Percentiles rank a stretch among this genome's conserved stretches.
phyloP scores from a whole-genome alignment of 495 filamentous ascomycete genomes.

The Chaetomidium leptoderma region DNA sequence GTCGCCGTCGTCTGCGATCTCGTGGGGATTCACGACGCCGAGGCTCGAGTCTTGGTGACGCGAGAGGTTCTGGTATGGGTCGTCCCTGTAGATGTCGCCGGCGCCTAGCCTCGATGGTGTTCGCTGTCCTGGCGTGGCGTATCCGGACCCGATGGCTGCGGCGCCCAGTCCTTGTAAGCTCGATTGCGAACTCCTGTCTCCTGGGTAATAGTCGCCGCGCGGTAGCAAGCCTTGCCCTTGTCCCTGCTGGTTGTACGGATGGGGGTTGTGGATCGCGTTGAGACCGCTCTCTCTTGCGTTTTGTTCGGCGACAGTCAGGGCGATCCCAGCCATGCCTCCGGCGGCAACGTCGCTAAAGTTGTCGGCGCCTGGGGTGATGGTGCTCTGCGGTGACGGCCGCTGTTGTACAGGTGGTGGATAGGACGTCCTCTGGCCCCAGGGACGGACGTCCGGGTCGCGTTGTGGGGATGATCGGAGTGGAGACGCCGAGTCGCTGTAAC shows the following conservation, averaged over 20 bases:
- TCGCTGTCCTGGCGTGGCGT: slow-evolving; percentile 24
- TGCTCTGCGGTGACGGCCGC: slow-evolving; percentile 33
- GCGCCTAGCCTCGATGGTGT: slow-evolving; percentile 29
- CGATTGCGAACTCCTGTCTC: slow-evolving; percentile 15
- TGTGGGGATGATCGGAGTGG: slow-evolving; percentile 26
- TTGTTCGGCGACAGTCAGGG: slow-evolving; percentile 66
- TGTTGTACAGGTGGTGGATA: slow-evolving; percentile 21
- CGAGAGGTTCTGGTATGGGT: slow-evolving; percentile 55
- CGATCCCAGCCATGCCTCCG: slow-evolving; percentile 74
- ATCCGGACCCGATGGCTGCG: slow-evolving; percentile 15
- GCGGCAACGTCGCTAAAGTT: slow-evolving; percentile 67
- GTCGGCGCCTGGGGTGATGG: slow-evolving; percentile 67
- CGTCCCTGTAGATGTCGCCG: slow-evolving; percentile 35
- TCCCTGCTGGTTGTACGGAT: slow-evolving; percentile 39
- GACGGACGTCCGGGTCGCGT: slow-evolving; percentile 26
- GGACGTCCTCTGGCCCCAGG: slow-evolving; percentile 27
- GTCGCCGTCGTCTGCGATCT: slow-evolving; percentile 81
- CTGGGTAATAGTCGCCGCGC: slow-evolving; percentile 20
- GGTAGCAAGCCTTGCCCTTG: slow-evolving; percentile 26
- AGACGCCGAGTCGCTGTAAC: slow-evolving; percentile 19
- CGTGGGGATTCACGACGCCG: slow-evolving; percentile 66
- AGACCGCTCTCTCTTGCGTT: slow-evolving; percentile 69
- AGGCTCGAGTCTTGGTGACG: slow-evolving; percentile 52
- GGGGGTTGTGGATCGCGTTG: slow-evolving; percentile 56
- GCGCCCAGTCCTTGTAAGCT: slow-evolving; percentile 26